phyloP scores from a whole-genome alignment of 371 early-diverging fungal species.

The Funneliformis caledonium region DNA sequence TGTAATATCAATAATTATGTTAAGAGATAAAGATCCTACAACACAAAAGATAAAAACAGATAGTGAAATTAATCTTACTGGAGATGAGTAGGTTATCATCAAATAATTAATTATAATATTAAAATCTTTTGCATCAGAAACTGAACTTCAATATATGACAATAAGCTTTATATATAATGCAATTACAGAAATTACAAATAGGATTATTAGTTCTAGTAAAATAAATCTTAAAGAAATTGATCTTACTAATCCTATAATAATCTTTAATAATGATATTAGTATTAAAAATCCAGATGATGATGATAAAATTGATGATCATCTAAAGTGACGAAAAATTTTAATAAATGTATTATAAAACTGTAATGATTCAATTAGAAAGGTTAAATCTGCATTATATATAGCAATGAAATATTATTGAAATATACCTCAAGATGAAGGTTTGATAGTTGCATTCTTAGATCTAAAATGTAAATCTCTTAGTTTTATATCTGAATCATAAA shows the following conservation, averaged over 20 bases:
- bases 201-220: too few species aligned
- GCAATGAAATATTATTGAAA: too few species aligned
- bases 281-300: too few species aligned
- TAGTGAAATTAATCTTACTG: not conserved
- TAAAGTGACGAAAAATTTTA: too few species aligned
- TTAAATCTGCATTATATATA: too few species aligned
- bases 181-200: not conserved
- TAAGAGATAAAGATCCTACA: not conserved
- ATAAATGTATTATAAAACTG: too few species aligned
- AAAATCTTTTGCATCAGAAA: not conserved
- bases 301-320: too few species aligned
- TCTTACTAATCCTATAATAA: too few species aligned
- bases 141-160: not conserved
- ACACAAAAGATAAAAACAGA: not conserved
- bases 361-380: too few species aligned
- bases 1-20: too few species aligned
- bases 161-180: constrained; percentile 1
- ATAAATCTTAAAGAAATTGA: too few species aligned
- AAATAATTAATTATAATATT: not conserved
- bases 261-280: too few species aligned
- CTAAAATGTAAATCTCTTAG: not conserved
- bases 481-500: not conserved
- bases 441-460: not conserved
- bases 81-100: not conserved
- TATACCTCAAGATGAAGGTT: not conserved